A percentile compares a stretch with the other conserved stretches of the same genome.
phyloP scores from a whole-genome alignment of 805 yeast genomes.

The Zygotorulaspora sp. region DNA sequence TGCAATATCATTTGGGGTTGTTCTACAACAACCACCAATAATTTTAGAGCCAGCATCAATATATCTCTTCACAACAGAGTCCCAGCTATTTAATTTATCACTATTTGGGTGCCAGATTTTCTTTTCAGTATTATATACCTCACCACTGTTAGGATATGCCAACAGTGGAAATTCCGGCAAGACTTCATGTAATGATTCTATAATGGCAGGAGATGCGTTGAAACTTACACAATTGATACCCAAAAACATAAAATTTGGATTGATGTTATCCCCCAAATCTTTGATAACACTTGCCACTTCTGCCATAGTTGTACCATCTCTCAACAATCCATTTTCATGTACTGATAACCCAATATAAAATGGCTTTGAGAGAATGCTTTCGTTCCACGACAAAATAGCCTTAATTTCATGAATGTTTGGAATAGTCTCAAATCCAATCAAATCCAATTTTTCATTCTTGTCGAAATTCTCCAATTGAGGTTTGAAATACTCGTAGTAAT shows the following conservation, averaged over 20 bases:
- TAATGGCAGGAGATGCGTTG: slow-evolving; percentile 39
- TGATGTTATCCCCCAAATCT: slow-evolving; percentile 19
- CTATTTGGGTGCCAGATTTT: slow-evolving; percentile 40
- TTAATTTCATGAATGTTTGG: slow-evolving; percentile 58
- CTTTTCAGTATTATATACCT: slow-evolving; percentile 48
- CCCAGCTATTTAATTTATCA: slow-evolving; percentile 34
- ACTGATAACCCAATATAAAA: slow-evolving; percentile 46
- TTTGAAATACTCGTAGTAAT: slow-evolving; percentile 32
- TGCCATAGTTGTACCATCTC: slow-evolving; percentile 48
- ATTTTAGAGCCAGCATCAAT: slow-evolving; percentile 41
- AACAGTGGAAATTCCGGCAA: slow-evolving; percentile 40
- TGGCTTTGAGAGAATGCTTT: slow-evolving; percentile 37
- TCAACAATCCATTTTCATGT: slow-evolving; percentile 37
- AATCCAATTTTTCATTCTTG: slow-evolving; percentile 43
- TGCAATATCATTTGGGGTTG: slow-evolving; percentile 47
- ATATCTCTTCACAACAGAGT: slow-evolving; percentile 40
- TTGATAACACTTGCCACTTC: slow-evolving; percentile 30
- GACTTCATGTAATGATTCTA: slow-evolving; percentile 26
- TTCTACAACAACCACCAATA: slow-evolving; percentile 76
- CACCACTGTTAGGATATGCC: slow-evolving; percentile 78
- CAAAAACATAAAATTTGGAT: slow-evolving; percentile 41
- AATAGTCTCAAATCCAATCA: slow-evolving; percentile 69
- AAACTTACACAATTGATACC: slow-evolving; percentile 70
- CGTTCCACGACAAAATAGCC: slow-evolving; percentile 42
- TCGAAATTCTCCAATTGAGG: slow-evolving; percentile 50